Base-by-base conservation (phyloP, 306 rosid genomes). In the Inga laurina region DNA sequence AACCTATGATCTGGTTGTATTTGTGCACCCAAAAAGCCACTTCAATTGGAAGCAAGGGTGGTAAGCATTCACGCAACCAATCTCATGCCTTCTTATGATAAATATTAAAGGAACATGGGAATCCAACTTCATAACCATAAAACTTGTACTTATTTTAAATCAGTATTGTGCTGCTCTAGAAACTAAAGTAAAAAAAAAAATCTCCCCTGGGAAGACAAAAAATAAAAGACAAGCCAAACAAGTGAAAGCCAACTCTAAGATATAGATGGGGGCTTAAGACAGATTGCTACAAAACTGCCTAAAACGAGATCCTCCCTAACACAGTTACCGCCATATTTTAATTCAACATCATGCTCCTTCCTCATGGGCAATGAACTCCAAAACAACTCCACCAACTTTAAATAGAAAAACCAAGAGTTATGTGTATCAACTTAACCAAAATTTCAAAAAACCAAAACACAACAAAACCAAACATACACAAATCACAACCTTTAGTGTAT, bases 141-240 rank as follows among this genome's bases (percentile, higher is more conserved):
- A 90, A 61, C 78, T 90, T 83, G 89, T 88, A 93, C 87, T 89
- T 75, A 66, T 86, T 45, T 45, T 45, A 83, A 89, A 79, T 81
- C 82, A 59, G 76, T 62, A 84, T 70, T 64, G 15, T 51, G 15
- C 57, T 87, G 81, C 78, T 85, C 87, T 86, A 83, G 79, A 72
- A 73, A 86, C 90, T 88, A 84, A 89, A 88, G 93, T 87, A 88
- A 84, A 87, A 90, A 85, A 85, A 90, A 88, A 78, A 84, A 86
- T 91, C 92, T 84, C 97, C 88, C 79, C 84, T 64, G 89, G 84
- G 84, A 74, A 62, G 52, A 75, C 77, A 71, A 87, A 87, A 86
- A 85, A 79, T 86, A 74, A 73, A 83, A 69, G 82, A 82, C 85
- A 19, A 75, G 83, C 81, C 85, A 82, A 88, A 88, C 88, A 84